Conservation (phyloP, 257 asterid genomes). For the Nicotiana benthamiana region DNA sequence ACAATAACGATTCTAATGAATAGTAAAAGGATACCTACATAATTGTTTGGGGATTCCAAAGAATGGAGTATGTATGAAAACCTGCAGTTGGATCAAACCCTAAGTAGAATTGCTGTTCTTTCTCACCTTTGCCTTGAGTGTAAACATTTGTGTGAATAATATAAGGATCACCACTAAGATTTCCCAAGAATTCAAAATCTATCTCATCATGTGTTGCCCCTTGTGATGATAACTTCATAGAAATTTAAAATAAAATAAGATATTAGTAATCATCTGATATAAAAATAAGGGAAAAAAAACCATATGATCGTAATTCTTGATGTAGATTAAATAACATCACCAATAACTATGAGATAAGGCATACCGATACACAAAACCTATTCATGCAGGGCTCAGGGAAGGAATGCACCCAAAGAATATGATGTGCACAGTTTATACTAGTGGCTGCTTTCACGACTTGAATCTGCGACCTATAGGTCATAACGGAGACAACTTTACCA, state of each 20-base stretch:
- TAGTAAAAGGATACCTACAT: slow-evolving; percentile 31
- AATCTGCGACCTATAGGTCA: too few species aligned
- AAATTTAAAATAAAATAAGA: background rate
- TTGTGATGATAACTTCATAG: slow-evolving; percentile 51
- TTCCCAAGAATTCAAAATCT: slow-evolving; percentile 81
- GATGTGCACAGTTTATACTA: too few species aligned
- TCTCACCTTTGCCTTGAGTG: slow-evolving; percentile 69
- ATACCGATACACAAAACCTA: accelerated
- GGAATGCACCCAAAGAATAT: too few species aligned
- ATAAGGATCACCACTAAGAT: slow-evolving; percentile 73
- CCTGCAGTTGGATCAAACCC: slow-evolving; percentile 87
- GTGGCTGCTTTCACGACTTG: too few species aligned
- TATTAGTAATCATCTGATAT: background rate
- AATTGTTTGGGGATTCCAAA: slow-evolving; percentile 68
- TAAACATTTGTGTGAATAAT: slow-evolving; percentile 78
- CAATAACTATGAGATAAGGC: background rate
- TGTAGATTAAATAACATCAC: background rate
- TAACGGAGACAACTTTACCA: too few species aligned
- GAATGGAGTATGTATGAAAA: slow-evolving; percentile 73
- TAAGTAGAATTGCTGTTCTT: slow-evolving; percentile 75
- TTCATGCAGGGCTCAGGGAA: too few species aligned
- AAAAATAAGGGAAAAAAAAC: background rate
- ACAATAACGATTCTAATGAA: too few species aligned
- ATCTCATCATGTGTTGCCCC: slow-evolving; percentile 79
- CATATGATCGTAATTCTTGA: background rate